These are phyloP conservation scores for Sistotremastrum suecicum DNA, from an alignment of 768 basidiomycete species.

Conservation along the genomic window DNA sequence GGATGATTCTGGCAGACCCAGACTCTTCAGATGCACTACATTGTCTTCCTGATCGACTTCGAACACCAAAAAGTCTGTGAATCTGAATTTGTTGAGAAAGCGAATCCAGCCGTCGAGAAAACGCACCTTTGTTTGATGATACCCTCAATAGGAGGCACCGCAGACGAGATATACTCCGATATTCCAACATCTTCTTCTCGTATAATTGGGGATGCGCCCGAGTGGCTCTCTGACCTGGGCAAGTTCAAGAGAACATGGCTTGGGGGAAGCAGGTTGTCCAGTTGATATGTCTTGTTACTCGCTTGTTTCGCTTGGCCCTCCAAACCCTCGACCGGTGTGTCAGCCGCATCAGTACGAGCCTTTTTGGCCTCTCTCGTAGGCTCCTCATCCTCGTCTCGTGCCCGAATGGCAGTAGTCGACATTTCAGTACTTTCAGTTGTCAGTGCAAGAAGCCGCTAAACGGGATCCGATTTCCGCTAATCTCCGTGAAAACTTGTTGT, in stretches of 20 bases:
- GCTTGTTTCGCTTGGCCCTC: too few species aligned
- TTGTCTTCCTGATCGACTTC: slow-evolving; percentile 78
- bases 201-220: slow-evolving; percentile 38
- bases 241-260: slow-evolving; percentile 52
- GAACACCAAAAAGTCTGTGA: slow-evolving; percentile 92
- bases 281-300: too few species aligned
- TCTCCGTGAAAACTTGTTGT: slow-evolving; percentile 10
- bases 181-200: slow-evolving; percentile 81
- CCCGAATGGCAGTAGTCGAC: slow-evolving; percentile 24
- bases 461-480: slow-evolving; percentile 17
- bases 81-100: slow-evolving; percentile 32
- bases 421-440: slow-evolving; percentile 6
- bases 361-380: slow-evolving; percentile 12
- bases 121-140: slow-evolving; percentile 94
- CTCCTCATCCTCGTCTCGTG: slow-evolving; percentile 38
- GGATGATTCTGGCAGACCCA: slow-evolving; percentile 52
- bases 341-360: slow-evolving; percentile 2
- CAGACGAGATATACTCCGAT: slow-evolving; percentile 65
- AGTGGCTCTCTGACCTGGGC: slow-evolving; percentile 33
- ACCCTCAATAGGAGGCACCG: slow-evolving; percentile 62
- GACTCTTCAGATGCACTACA: slow-evolving; percentile 67
- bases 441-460: not conserved
- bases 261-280: slow-evolving; percentile 38
- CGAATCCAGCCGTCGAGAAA: not conserved
- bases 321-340: not conserved